Percentiles rank a stretch among this genome's conserved stretches.
These are phyloP conservation scores for Cinnamomum micranthum DNA, from an alignment of 164 flowering plant genomes.

Conservation along the genomic window DNA sequence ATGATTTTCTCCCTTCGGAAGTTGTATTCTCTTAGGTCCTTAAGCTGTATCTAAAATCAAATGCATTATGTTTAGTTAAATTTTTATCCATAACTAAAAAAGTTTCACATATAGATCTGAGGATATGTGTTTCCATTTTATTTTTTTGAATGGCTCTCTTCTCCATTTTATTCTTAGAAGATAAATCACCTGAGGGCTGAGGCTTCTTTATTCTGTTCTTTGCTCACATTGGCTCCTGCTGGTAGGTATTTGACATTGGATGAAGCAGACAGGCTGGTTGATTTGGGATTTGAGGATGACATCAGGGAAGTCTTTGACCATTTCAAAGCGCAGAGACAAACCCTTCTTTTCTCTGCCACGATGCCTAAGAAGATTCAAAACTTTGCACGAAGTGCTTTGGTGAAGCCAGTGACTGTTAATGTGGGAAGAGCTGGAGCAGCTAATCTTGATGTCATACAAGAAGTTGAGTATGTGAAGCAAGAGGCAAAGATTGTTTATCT, in stretches of 20 bases:
- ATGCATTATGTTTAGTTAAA: too few relatives aligned
- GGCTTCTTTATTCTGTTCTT: neutral
- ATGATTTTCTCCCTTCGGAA: too few relatives aligned
- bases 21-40: too few relatives aligned
- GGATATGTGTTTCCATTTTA: too few relatives aligned
- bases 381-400: slow-evolving; percentile 82
- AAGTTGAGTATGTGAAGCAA: slow-evolving; percentile 95
- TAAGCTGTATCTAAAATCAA: too few relatives aligned
- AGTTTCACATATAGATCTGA: too few relatives aligned
- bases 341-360: slow-evolving; percentile 94
- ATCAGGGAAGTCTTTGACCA: slow-evolving; percentile 96
- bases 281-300: slow-evolving; percentile 94
- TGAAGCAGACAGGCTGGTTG: slow-evolving; percentile 93
- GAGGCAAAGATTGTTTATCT: slow-evolving; percentile 96
- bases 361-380: slow-evolving; percentile 96
- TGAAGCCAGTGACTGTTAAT: slow-evolving; percentile 81
- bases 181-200: neutral
- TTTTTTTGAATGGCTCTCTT: too few relatives aligned
- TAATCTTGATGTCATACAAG: slow-evolving; percentile 94
- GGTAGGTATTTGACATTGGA: slow-evolving; percentile 82
- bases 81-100: too few relatives aligned
- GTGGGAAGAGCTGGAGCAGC: slow-evolving; percentile 99
- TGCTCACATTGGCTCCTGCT: neutral
- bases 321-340: slow-evolving; percentile 88
- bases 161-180: too few relatives aligned